Evolutionary conservation across 2,329 filamentous ascomycete species (phyloP), one percentile per base, ranked within the genome.

Genomic region (Lecanicillium sp.): DNA sequence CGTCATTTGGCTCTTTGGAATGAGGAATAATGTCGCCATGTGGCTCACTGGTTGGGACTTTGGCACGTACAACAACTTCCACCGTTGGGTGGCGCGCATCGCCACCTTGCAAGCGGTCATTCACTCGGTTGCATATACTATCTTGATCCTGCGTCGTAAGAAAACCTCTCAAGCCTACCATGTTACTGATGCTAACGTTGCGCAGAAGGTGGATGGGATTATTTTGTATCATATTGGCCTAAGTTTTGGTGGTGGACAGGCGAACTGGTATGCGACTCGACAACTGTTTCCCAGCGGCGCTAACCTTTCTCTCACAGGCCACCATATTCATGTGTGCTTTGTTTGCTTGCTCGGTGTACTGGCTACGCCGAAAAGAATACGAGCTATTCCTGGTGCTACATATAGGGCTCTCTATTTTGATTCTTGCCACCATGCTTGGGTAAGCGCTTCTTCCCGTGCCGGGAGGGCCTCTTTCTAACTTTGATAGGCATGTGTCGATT

Each of bases 11-110:
- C 55, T 84, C 0, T 84, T 85, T 46, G 75, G 73, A 1, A 74
- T 76, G 51, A 66, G 81, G 9, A 86, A 85, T 44, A 83, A 85
- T 37, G 50, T 79, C 0, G 65, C 84, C 13, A 61, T 83, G 39
- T 81, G 76, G 76, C 52, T 78, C 1, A 84, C 81, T 0, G 80
- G 80, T 0, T 85, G 81, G 79, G 77, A 74, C 10, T 84, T 81
- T 52, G 68, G 69, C 2, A 78, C 76, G 0, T 84, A 77, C 49
- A 84, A 77, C 46, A 69, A 76, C 29, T 83, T 84, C 37, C 81
- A 85, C 54, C 73, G 81, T 1, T 79, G 78, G 66, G 65, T 80
- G 4, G 80, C 81, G 0, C 66, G 80, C 14, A 65, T 82, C 3
- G 69, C 77, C 5, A 79, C 79, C 0, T 41, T 78, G 0, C 69